Evolutionary conservation across 768 basidiomycete genomes (phyloP).

Genomic region (Tylopilus cervinicoccineus): DNA sequence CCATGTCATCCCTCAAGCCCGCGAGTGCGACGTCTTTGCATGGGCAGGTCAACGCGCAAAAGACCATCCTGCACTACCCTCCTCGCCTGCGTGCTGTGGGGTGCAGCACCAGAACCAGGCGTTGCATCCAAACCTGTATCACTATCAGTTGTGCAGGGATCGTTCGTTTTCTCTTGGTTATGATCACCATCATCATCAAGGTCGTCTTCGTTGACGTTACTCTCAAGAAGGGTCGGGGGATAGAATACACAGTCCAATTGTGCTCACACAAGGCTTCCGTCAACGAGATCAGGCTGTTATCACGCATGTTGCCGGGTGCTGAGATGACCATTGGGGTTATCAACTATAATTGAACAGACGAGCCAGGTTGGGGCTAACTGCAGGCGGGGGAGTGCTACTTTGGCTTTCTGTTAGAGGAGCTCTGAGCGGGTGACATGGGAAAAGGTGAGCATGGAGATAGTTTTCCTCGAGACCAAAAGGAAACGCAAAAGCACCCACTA

Average conservation of each 20-base stretch:
- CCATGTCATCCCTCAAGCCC: background rate
- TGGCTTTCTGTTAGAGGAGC: too few species aligned
- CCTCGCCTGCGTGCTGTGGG: slow-evolving; percentile 5
- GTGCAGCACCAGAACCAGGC: background rate
- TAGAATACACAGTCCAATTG: background rate
- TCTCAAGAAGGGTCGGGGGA: background rate
- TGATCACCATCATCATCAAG: slow-evolving; percentile 5
- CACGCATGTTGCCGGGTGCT: background rate
- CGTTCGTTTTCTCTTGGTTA: slow-evolving; percentile 2
- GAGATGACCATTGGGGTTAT: too few species aligned
- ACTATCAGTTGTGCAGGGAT: background rate
- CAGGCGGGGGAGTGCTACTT: too few species aligned
- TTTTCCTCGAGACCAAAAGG: too few species aligned
- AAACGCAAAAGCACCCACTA: too few species aligned
- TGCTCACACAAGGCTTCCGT: background rate
- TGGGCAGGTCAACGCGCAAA: slow-evolving; percentile 1
- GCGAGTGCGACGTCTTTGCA: slow-evolving; percentile 4
- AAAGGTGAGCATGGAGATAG: too few species aligned
- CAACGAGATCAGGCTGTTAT: background rate
- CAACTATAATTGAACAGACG: too few species aligned
- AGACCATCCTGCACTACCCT: slow-evolving; percentile 5
- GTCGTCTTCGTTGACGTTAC: background rate
- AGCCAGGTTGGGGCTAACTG: too few species aligned
- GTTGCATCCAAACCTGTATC: background rate
- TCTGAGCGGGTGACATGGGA: background rate